Percentiles rank a stretch among this genome's conserved stretches.
These are phyloP conservation scores for Xylariaceae sp. DNA, from an alignment of 2,329 filamentous ascomycete genomes.

Conservation along the genomic window DNA sequence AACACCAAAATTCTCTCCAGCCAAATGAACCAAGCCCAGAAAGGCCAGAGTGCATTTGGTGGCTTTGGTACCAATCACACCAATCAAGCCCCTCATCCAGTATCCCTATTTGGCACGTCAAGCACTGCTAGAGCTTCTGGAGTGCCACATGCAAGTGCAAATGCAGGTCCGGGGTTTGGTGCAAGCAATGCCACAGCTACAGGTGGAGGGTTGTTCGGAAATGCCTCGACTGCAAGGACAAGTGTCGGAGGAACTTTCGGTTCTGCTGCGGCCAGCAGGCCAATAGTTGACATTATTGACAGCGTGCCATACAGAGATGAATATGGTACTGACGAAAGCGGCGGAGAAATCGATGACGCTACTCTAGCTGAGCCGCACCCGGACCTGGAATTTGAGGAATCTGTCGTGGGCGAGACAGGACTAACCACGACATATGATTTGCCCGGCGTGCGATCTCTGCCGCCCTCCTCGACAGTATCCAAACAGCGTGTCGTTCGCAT, in stretches of 20 bases:
- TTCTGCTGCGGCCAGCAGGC: not conserved
- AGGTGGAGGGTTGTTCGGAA: not conserved
- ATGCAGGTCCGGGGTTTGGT: not conserved
- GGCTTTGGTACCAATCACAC: not conserved
- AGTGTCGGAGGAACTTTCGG: not conserved
- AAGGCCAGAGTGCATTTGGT: not conserved
- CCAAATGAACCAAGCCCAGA: not conserved
- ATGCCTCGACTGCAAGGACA: not conserved
- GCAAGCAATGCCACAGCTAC: not conserved
- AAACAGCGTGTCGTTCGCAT: conserved; percentile 60
- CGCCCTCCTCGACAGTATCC: conserved; percentile 45
- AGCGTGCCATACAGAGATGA: not conserved
- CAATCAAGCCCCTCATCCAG: not conserved
- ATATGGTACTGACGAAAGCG: not conserved
- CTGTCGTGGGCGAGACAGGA: conserved; percentile 54
- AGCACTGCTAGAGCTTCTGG: not conserved
- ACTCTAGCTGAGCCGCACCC: conserved; percentile 20
- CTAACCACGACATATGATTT: conserved; percentile 60
- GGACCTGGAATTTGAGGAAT: conserved; percentile 46
- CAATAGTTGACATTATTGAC: not conserved
- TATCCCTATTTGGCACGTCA: not conserved
- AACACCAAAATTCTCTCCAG: conserved; percentile 1
- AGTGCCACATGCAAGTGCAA: not conserved
- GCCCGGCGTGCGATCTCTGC: conserved; percentile 53
- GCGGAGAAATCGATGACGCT: conserved; percentile 11